Evolutionary conservation across 2,329 filamentous ascomycete species (phyloP), one percentile per base, ranked within the genome.

Genomic region (Ascochyta viciae-villosae): DNA sequence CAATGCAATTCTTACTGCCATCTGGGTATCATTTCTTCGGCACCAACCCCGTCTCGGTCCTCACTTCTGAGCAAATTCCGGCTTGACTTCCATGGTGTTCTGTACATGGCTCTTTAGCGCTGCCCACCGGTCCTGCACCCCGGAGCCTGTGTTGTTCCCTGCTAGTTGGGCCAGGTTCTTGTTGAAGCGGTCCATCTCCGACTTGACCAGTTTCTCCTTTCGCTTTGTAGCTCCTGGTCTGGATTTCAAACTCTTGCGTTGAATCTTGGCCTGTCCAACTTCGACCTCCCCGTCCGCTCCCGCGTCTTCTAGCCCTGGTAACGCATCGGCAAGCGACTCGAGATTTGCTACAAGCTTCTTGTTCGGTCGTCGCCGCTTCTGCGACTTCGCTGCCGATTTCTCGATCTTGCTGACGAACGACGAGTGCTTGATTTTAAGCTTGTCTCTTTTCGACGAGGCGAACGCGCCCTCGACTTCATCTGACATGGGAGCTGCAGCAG

Each of bases 71-170:
- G 49, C 57, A 71, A 96, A 96, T 3, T 89, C 90, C 13, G 89
- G 86, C 66, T 94, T 94, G 76, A 91, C 89, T 78, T 96, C 91
- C 87, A 96, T 91, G 1, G 91, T 97, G 38, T 88, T 84, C 1
- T 90, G 89, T 47, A 97, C 96, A 71, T 94, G 96, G 9, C 82
- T 87, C 66, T 93, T 86, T 75, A 98, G 74, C 15, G 92, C 91
- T 27, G 89, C 89, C 89, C 92, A 97, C 51, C 90, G 69, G 50
- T 67, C 73, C 60, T 62, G 64, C 54, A 65, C 61, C 33, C 62
- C 70, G 29, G 61, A 49, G 19, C 59, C 52, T 33, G 58, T 46
- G 19, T 58, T 53, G 33, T 48, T 61, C 6, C 58, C 61, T n/a
- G 83, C 82, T 79, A 97, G 79, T 75, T 89, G 85, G 16, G 90